phyloP scores from a whole-genome alignment of 2,329 filamentous ascomycete species.

The Claviceps pusilla region DNA sequence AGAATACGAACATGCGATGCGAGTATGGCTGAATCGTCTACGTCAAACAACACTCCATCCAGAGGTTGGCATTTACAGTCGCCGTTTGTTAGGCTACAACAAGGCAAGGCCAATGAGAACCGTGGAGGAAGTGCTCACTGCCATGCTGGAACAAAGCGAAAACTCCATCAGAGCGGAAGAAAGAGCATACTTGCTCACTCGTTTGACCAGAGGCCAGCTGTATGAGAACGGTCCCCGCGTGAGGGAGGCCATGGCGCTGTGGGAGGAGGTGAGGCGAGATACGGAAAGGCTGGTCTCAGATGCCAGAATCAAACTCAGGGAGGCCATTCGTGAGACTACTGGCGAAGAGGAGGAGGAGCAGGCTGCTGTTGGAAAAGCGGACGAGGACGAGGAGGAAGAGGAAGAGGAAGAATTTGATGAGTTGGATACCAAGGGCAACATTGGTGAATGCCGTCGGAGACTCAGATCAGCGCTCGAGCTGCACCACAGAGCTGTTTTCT shows the following conservation, averaged over 20 bases:
- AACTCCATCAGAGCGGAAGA: slow-evolving; percentile 51
- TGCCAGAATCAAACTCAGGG: slow-evolving; percentile 45
- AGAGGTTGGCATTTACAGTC: slow-evolving; percentile 56
- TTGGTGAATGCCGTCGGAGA: slow-evolving; percentile 45
- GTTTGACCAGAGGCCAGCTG: slow-evolving; percentile 60
- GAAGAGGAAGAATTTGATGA: slow-evolving; percentile 15
- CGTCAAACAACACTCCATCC: slow-evolving; percentile 78
- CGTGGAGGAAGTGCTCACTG: slow-evolving; percentile 70
- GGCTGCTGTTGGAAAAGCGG: neutral
- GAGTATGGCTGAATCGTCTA: slow-evolving; percentile 60
- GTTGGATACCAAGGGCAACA: slow-evolving; percentile 21
- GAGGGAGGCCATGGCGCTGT: slow-evolving; percentile 53
- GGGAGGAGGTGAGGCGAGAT: slow-evolving; percentile 42
- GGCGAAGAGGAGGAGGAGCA: neutral
- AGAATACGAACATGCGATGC: slow-evolving; percentile 56
- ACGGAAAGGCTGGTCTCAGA: slow-evolving; percentile 41
- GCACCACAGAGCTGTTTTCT: slow-evolving; percentile 71
- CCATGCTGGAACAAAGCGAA: slow-evolving; percentile 83
- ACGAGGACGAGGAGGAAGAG: neutral
- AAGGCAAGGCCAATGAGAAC: slow-evolving; percentile 58
- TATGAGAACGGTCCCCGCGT: slow-evolving; percentile 59
- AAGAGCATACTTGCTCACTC: slow-evolving; percentile 46
- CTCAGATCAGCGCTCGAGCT: slow-evolving; percentile 63
- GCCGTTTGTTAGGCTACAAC: slow-evolving; percentile 46
- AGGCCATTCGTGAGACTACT: slow-evolving; percentile 26